Conservation (phyloP, 805 yeast species). For the Barnettozyma sucrosica region DNA sequence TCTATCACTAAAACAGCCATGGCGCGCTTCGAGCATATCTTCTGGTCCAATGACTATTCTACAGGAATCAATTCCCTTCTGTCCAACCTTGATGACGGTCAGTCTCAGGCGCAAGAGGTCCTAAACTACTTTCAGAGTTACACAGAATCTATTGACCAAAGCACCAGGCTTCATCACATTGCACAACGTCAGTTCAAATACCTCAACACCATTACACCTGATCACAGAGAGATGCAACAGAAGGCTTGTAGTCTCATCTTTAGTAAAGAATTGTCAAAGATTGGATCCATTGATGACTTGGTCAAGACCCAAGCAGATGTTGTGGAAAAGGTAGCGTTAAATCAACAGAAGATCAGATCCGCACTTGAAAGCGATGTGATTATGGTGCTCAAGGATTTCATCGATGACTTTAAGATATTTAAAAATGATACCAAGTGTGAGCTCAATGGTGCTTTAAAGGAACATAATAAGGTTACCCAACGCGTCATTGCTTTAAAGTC, state of each 20-base stretch:
- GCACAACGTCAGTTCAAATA: slow-evolving; percentile 8
- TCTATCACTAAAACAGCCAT: not conserved
- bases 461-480: slow-evolving; percentile 12
- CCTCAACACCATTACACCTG: not conserved
- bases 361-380: slow-evolving; percentile 16
- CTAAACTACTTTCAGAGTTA: slow-evolving; percentile 20
- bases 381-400: slow-evolving; percentile 16
- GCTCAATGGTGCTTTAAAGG: slow-evolving; percentile 3
- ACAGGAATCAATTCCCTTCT: slow-evolving; percentile 25
- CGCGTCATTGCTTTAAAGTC: slow-evolving; percentile 7
- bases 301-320: slow-evolving; percentile 6
- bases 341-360: slow-evolving; percentile 4
- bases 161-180: slow-evolving; percentile 11
- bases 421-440: slow-evolving; percentile 8
- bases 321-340: slow-evolving; percentile 4
- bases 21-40: slow-evolving; percentile 16
- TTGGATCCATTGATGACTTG: slow-evolving; percentile 6
- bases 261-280: not conserved
- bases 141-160: slow-evolving; percentile 15
- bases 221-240: not conserved
- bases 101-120: slow-evolving; percentile 12
- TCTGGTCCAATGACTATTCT: slow-evolving; percentile 29
- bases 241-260: not conserved
- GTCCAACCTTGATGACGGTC: slow-evolving; percentile 17
- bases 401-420: slow-evolving; percentile 20